Conservation (phyloP, 2,329 filamentous ascomycete genomes). For the Fusarium oligoseptatum region DNA sequence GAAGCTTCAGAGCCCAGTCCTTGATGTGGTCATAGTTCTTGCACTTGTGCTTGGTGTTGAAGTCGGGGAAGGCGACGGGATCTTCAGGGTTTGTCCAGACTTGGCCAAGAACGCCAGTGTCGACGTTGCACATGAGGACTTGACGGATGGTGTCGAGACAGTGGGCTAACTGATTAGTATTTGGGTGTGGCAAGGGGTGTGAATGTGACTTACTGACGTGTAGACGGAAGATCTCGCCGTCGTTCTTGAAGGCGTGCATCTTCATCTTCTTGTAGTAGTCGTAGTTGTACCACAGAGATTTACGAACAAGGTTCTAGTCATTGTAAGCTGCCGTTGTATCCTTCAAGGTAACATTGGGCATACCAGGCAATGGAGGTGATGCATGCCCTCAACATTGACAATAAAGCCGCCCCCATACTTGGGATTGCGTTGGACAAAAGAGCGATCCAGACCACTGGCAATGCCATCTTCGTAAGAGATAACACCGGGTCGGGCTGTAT, state of each 20-base stretch:
- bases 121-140: constrained; percentile 73
- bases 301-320: constrained; percentile 67
- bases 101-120: constrained; percentile 71
- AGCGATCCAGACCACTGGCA: constrained; percentile 62
- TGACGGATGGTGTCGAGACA: constrained; percentile 73
- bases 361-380: constrained; percentile 71
- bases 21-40: constrained; percentile 68
- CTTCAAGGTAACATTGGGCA: fast-evolving
- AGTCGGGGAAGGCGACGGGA: constrained; percentile 69
- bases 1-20: constrained; percentile 66
- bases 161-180: constrained; percentile 52
- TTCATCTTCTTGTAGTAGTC: constrained; percentile 66
- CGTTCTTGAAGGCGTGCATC: constrained; percentile 67
- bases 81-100: constrained; percentile 66
- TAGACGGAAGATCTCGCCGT: constrained; percentile 64
- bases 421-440: constrained; percentile 67
- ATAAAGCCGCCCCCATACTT: constrained; percentile 71
- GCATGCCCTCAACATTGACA: constrained; percentile 69
- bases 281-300: constrained; percentile 71
- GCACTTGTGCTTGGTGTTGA: constrained; percentile 71
- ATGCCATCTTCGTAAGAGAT: constrained; percentile 64
- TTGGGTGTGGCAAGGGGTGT: fast-evolving
- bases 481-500: constrained; percentile 59
- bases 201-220: constrained; percentile 65
- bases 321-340: not conserved